Evolutionary conservation across 352 stramenopile species (phyloP).

Genomic region (Globisporangium viniferum): DNA sequence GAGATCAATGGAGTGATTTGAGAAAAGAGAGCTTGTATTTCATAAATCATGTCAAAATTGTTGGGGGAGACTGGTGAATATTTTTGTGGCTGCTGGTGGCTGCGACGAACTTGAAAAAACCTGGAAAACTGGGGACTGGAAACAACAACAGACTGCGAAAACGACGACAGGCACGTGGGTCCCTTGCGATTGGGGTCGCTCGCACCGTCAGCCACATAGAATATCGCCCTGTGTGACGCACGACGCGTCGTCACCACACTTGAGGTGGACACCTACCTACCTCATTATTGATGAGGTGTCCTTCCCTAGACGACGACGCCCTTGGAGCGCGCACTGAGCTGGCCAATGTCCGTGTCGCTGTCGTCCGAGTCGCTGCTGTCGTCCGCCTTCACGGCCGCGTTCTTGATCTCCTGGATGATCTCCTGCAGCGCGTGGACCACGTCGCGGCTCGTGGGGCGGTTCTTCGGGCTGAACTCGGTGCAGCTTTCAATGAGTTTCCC

Average conservation of each 20-base stretch:
- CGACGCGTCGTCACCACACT: not conserved
- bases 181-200: not conserved
- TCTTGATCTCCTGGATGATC: conserved; percentile 12
- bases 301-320: conserved; percentile 11
- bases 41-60: conserved; percentile 10
- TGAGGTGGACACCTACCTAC: not conserved
- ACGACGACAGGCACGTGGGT: not conserved
- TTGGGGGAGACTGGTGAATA: not conserved
- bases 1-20: not conserved
- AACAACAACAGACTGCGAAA: not conserved
- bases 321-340: not conserved
- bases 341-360: not conserved
- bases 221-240: not conserved
- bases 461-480: conserved; percentile 28
- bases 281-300: not conserved
- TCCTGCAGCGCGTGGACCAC: conserved; percentile 13
- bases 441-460: conserved; percentile 21
- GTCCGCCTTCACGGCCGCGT: not conserved
- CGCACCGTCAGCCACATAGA: not conserved
- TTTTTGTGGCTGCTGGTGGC: not conserved
- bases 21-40: not conserved
- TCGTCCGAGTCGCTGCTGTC: conserved; percentile 6
- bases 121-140: not conserved
- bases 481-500: conserved; percentile 39
- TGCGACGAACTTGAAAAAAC: not conserved